phyloP scores from a whole-genome alignment of 192 early-diverging fungal genomes.

The Podila horticola region DNA sequence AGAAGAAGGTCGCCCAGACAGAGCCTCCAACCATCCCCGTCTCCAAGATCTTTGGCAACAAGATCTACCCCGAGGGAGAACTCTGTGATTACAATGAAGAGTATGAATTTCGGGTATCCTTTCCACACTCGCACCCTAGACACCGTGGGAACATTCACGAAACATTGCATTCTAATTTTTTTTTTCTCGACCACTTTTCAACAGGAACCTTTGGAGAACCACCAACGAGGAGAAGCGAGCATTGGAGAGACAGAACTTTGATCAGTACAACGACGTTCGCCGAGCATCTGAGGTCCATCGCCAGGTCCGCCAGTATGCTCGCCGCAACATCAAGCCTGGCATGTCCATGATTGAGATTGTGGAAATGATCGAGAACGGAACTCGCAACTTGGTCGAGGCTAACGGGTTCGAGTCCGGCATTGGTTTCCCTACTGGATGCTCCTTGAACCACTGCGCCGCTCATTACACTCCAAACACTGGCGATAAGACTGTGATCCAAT shows the following conservation, averaged over 20 bases:
- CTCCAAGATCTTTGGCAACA: slow-evolving; percentile 81
- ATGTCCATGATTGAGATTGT: slow-evolving; percentile 94
- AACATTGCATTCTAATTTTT: not conserved
- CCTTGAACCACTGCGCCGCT: slow-evolving; percentile 94
- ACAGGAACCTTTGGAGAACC: slow-evolving; percentile 84
- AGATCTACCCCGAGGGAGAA: slow-evolving; percentile 86
- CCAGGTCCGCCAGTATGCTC: slow-evolving; percentile 87
- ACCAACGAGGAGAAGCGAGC: slow-evolving; percentile 95
- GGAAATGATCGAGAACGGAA: slow-evolving; percentile 95
- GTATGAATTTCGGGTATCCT: slow-evolving; percentile 43
- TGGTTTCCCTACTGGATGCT: slow-evolving; percentile 96
- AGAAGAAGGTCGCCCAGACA: slow-evolving; percentile 66
- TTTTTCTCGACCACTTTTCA: not conserved
- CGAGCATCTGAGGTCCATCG: slow-evolving; percentile 95
- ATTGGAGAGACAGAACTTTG: slow-evolving; percentile 75
- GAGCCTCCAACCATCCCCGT: slow-evolving; percentile 80
- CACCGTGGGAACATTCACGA: not conserved
- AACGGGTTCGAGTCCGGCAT: slow-evolving; percentile 88
- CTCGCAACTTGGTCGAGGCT: slow-evolving; percentile 88
- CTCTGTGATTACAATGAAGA: slow-evolving; percentile 88
- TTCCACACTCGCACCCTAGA: not conserved
- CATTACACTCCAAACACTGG: slow-evolving; percentile 99
- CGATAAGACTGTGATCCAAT: slow-evolving; percentile 86
- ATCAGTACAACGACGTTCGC: slow-evolving; percentile 85
- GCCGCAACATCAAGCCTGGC: slow-evolving; percentile 87